phyloP scores from a whole-genome alignment of 2,329 filamentous ascomycete genomes.

The Thielaviopsis ethacetica region DNA sequence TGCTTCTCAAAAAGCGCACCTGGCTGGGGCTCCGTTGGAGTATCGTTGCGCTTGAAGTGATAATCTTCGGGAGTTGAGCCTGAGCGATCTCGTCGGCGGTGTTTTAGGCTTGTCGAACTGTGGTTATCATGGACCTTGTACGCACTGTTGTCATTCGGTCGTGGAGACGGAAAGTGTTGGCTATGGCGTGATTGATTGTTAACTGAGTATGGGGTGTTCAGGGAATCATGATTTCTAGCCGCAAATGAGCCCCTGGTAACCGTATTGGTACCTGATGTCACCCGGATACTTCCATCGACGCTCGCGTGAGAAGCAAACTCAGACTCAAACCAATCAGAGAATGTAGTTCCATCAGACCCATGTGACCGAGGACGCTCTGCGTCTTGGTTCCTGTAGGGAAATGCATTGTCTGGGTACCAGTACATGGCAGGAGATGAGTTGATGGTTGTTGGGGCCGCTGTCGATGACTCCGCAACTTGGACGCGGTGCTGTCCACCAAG shows the following conservation, averaged over 20 bases:
- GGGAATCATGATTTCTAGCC: too few relatives aligned
- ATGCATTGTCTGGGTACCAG: not conserved
- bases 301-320: not conserved
- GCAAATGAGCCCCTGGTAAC: not conserved
- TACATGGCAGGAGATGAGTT: not conserved
- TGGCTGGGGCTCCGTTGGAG: not conserved
- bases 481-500: not conserved
- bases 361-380: not conserved
- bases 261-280: constrained; percentile 1
- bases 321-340: constrained; percentile 6
- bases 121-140: too few relatives aligned
- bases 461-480: too few relatives aligned
- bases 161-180: too few relatives aligned
- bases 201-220: too few relatives aligned
- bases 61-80: not conserved
- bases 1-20: not conserved
- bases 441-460: too few relatives aligned
- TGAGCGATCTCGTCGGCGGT: not conserved
- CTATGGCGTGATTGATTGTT: too few relatives aligned
- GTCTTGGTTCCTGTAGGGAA: not conserved
- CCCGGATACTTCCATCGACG: not conserved
- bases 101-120: too few relatives aligned
- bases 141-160: too few relatives aligned
- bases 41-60: not conserved
- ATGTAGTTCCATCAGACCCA: constrained; percentile 1